Evolutionary conservation across 2,329 filamentous ascomycete species (phyloP).

Genomic region (Sclerotinia glacialis): DNA sequence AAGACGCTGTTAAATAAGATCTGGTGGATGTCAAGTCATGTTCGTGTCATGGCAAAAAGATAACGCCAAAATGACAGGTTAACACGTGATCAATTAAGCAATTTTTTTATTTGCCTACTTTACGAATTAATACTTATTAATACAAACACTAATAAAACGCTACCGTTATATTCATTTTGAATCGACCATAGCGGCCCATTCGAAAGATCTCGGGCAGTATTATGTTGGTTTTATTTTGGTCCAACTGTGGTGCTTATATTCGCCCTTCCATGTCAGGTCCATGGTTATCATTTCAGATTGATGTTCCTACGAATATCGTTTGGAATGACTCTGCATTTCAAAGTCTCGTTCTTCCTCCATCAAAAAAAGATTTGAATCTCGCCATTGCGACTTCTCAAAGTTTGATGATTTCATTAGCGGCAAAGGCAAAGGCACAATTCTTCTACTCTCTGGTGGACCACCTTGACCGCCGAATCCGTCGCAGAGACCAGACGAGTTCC

Average conservation of each 20-base stretch:
- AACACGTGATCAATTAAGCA: background rate
- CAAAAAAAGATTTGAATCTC: conserved; percentile 52
- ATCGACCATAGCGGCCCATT: too few species aligned
- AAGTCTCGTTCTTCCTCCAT: conserved; percentile 48
- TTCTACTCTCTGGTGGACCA: conserved; percentile 49
- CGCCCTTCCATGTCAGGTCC: too few species aligned
- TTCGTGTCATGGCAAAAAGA: background rate
- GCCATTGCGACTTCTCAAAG: conserved; percentile 50
- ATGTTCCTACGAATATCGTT: conserved; percentile 45
- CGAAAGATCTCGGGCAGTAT: too few species aligned
- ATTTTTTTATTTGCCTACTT: too few species aligned
- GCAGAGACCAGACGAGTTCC: conserved; percentile 32
- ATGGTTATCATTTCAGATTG: conserved; percentile 41
- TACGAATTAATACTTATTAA: background rate
- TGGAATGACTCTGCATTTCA: conserved; percentile 51
- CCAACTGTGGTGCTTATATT: too few species aligned
- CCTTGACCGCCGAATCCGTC: conserved; percentile 30
- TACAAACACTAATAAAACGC: background rate
- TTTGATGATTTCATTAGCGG: conserved; percentile 54
- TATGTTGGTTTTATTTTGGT: too few species aligned
- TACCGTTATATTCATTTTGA: too few species aligned
- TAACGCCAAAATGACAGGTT: background rate
- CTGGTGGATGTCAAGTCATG: background rate
- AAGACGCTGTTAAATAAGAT: background rate
- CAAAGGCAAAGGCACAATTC: conserved; percentile 52